Evolutionary conservation across 2,329 filamentous ascomycete genomes (phyloP).

Genomic region (Calonectria henricotiae): DNA sequence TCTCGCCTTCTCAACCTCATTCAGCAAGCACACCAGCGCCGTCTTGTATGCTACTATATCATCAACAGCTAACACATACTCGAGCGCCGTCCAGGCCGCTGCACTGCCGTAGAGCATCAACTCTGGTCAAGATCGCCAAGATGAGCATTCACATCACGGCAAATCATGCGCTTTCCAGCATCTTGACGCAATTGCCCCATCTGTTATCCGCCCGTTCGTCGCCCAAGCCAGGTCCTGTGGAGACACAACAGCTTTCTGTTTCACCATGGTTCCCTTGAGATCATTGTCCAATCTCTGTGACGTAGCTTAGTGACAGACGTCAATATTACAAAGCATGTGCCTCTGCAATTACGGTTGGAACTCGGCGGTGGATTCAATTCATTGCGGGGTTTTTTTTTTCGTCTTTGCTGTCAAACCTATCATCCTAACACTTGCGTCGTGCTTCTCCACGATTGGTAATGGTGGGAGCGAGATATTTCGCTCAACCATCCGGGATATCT

Average conservation of each 20-base stretch:
- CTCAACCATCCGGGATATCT: conserved; percentile 35
- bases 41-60: conserved; percentile 2
- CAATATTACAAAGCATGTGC: conserved; percentile 15
- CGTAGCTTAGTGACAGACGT: conserved; percentile 44
- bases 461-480: conserved; percentile 32
- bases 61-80: conserved; percentile 10
- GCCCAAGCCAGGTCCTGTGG: conserved; percentile 32
- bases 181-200: conserved; percentile 36
- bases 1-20: conserved; percentile 25
- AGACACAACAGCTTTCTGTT: conserved; percentile 21
- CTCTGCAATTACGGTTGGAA: neutral
- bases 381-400: conserved; percentile 29
- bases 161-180: conserved; percentile 28
- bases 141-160: conserved; percentile 32
- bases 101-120: conserved; percentile 1
- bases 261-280: conserved; percentile 37
- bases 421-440: conserved; percentile 25
- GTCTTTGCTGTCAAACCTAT: neutral
- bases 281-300: conserved; percentile 45
- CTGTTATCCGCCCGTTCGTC: conserved; percentile 31
- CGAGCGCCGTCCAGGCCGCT: conserved; percentile 4
- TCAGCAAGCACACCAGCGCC: conserved; percentile 24
- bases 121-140: conserved; percentile 33
- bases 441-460: conserved; percentile 32
- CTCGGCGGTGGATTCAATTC: conserved; percentile 3